phyloP scores from a whole-genome alignment of 805 yeast species.

The Priceomyces melissophilus region DNA sequence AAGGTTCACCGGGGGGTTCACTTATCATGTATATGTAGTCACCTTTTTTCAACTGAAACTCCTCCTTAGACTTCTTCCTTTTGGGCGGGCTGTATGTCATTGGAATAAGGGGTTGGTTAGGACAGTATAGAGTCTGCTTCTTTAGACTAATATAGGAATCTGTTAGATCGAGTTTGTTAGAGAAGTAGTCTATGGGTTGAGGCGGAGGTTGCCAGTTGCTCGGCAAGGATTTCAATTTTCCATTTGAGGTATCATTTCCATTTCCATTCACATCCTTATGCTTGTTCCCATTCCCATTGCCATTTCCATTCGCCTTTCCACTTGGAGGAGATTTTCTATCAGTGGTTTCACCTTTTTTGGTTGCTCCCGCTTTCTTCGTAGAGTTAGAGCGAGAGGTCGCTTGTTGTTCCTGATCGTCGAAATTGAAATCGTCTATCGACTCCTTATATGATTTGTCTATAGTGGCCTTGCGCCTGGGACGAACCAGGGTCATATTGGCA shows the following conservation, averaged over 20 bases:
- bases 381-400: slow-evolving; percentile 1
- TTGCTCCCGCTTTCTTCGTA: background rate
- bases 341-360: slow-evolving; percentile 3
- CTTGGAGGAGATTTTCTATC: background rate
- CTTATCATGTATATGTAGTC: slow-evolving; percentile 81
- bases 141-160: slow-evolving; percentile 40
- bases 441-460: slow-evolving; percentile 34
- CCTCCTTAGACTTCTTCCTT: slow-evolving; percentile 17
- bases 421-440: slow-evolving; percentile 22
- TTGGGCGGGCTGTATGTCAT: slow-evolving; percentile 6
- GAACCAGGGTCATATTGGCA: slow-evolving; percentile 16
- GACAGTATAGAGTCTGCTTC: slow-evolving; percentile 36
- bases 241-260: background rate
- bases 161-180: slow-evolving; percentile 37
- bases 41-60: slow-evolving; percentile 41
- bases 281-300: background rate
- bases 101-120: slow-evolving; percentile 21
- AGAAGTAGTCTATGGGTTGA: slow-evolving; percentile 35
- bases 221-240: slow-evolving; percentile 24
- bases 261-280: background rate
- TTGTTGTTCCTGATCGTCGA: slow-evolving; percentile 15
- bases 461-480: slow-evolving; percentile 38
- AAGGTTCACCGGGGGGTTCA: slow-evolving; percentile 94
- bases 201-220: slow-evolving; percentile 52
- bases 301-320: slow-evolving; percentile 3